Percentiles rank a stretch among this genome's conserved stretches.
Conservation (phyloP, 129 eudicot species). For the Flaveria robusta region DNA sequence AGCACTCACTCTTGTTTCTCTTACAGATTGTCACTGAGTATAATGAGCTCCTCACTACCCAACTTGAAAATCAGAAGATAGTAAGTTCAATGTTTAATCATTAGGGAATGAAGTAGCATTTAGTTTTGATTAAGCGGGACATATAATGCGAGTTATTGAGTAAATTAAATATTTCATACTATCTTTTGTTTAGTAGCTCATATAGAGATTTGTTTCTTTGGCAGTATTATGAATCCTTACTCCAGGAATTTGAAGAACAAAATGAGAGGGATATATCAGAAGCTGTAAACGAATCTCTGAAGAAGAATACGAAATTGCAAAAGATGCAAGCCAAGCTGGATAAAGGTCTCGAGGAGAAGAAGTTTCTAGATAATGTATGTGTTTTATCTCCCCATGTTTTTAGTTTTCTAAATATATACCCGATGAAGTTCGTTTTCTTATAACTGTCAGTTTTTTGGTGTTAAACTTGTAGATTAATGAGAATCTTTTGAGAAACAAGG, state of each 20-base stretch:
- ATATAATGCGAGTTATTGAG: not conserved
- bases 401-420: not conserved
- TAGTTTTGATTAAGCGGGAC: slow-evolving; percentile 1
- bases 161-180: not conserved
- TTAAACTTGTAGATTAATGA: slow-evolving; percentile 65
- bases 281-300: slow-evolving; percentile 60
- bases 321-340: slow-evolving; percentile 73
- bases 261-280: slow-evolving; percentile 53
- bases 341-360: slow-evolving; percentile 62
- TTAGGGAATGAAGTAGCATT: not conserved
- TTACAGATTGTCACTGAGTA: slow-evolving; percentile 85
- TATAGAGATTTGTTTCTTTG: slow-evolving; percentile 20
- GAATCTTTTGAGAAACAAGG: slow-evolving; percentile 67
- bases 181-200: slow-evolving; percentile 14
- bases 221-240: slow-evolving; percentile 80
- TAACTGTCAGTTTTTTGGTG: not conserved
- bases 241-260: slow-evolving; percentile 72
- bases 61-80: slow-evolving; percentile 81
- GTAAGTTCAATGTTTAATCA: slow-evolving; percentile 49
- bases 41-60: slow-evolving; percentile 84
- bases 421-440: not conserved
- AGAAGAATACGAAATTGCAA: slow-evolving; percentile 58
- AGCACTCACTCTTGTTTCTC: slow-evolving; percentile 11
- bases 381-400: not conserved
- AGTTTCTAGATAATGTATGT: slow-evolving; percentile 68